phyloP scores from a whole-genome alignment of 495 filamentous ascomycete species.

The Glutinoglossum americanum region DNA sequence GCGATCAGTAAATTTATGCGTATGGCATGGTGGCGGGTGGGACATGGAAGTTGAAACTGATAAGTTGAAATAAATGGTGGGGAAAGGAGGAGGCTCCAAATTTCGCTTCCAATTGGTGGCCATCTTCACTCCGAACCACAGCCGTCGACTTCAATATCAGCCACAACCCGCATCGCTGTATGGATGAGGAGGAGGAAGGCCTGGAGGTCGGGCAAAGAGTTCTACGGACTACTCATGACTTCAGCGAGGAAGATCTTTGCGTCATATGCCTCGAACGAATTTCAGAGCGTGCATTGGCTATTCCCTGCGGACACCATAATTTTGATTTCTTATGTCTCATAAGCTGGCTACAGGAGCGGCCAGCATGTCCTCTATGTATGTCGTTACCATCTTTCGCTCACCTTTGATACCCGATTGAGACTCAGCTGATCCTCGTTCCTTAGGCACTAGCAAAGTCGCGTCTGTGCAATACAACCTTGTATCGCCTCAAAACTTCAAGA shows the following conservation, averaged over 20 bases:
- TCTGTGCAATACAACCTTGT: conserved; percentile 41
- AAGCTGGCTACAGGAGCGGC: conserved; percentile 58
- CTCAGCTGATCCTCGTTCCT: not conserved
- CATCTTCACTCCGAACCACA: too few species aligned
- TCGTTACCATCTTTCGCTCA: not conserved
- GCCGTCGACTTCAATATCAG: too few species aligned
- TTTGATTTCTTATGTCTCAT: conserved; percentile 74
- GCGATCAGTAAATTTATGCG: not conserved
- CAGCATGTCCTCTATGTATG: conserved; percentile 49
- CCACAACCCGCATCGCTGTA: too few species aligned
- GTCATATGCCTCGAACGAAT: conserved; percentile 58
- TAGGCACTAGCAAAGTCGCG: conserved; percentile 41
- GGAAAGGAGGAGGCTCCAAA: not conserved
- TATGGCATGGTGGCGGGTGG: not conserved
- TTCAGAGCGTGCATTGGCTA: conserved; percentile 44
- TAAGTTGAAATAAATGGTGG: not conserved
- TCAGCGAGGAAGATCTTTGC: conserved; percentile 16
- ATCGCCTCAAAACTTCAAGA: conserved; percentile 29
- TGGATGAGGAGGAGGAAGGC: not conserved
- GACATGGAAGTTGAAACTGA: not conserved
- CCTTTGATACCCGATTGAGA: too few species aligned
- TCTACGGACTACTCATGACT: not conserved
- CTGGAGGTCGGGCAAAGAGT: not conserved
- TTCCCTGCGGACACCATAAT: conserved; percentile 55
- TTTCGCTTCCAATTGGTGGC: not conserved